phyloP scores from a whole-genome alignment of 148 eudicot genomes.

The Drosera capensis region DNA sequence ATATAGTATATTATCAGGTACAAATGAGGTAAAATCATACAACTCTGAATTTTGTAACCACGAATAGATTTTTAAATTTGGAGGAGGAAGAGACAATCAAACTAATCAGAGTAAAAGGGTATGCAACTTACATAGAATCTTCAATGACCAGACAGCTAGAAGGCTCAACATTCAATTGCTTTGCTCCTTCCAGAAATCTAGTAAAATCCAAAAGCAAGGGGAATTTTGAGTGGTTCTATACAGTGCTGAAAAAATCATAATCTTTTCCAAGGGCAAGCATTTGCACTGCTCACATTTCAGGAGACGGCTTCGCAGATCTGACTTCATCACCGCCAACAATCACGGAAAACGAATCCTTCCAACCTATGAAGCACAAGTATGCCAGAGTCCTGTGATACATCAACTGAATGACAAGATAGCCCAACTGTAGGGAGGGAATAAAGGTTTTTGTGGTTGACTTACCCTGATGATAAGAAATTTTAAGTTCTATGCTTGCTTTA shows the following conservation, averaged over 20 bases:
- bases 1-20: no score
- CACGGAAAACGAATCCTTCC: constrained; percentile 76
- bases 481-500: constrained; percentile 40
- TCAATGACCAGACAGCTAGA: constrained; percentile 76
- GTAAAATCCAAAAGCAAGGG: constrained; percentile 5
- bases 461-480: constrained; percentile 66
- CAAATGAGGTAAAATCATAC: no score
- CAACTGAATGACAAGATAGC: no score
- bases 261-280: no score
- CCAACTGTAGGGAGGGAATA: constrained; percentile 1
- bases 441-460: constrained; percentile 8
- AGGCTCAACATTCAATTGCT: constrained; percentile 44
- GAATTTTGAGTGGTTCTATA: no score
- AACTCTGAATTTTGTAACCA: neutral
- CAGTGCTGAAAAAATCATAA: no score
- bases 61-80: no score
- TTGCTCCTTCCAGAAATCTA: constrained; percentile 88
- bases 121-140: constrained; percentile 65
- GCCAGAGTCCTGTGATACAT: no score
- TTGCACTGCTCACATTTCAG: constrained; percentile 63
- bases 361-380: constrained; percentile 25
- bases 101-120: neutral
- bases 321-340: constrained; percentile 83
- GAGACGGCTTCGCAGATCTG: constrained; percentile 58
- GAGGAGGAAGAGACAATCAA: neutral